Base-by-base conservation (phyloP, 176 grass and related monocot genomes). In the Zizania latifolia region DNA sequence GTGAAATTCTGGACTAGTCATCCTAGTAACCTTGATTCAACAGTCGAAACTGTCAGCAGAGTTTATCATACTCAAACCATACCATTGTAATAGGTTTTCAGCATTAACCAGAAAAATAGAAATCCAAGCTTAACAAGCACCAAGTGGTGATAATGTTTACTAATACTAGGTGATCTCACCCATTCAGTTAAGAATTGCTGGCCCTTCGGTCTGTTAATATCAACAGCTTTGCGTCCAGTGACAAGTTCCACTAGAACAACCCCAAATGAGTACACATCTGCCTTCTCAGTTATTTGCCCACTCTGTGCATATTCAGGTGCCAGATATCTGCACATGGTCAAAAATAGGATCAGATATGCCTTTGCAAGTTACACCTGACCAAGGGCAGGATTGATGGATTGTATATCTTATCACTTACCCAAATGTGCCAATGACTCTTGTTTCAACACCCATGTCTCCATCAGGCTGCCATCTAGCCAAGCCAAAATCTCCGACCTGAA, bases 141-240 rank as follows among this genome's bases (percentile, higher is more conserved):
- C 3, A 58, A 26, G 37, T 15, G 22, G 0, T 59, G 3, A 56
- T 0, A 53, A 65, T 0, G 8, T 9, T 24, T n/a, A n/a, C 0
- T 1, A 22, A 14, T 10, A 65, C 1, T 36, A 1, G 37, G 10
- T 78, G 10, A 81, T 37, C 88, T 83, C 35, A 94, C 95, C 95
- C 95, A 99, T 92, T 99, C 95, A 32, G 95, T 99, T 9, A 99
- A 79, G 76, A 93, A 99, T 13, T 99, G 95, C 62, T 99, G 95
- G 44, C 95, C 95, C 84, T 94, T 99, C 0, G 91, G 95, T 23
- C 86, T 86, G 76, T 99, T 94, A 36, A 99, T 99, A 37, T 99
- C 95, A n/a, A 99, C 83, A 10, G 95, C 95, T 73, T 94, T 99
- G 8, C 91, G 86, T 35, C 95, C 95, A 6, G 95, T 99, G 51